Base-by-base conservation (phyloP, 495 filamentous ascomycete genomes). In the Hypoxylon lienhwacheense region DNA sequence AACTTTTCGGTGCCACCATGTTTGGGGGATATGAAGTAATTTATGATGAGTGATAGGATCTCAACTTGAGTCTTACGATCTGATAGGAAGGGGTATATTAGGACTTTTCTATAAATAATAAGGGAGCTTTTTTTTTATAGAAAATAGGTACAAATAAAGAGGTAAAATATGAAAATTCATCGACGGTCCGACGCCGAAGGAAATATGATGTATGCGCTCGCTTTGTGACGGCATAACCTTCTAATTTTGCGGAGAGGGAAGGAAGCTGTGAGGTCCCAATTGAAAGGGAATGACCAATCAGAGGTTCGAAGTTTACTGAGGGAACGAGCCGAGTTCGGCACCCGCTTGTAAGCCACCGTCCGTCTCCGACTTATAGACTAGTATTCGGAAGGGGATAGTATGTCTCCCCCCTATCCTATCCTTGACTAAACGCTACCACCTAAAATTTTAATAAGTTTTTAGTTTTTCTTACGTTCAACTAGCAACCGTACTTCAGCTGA, bases 271-370 rank as follows among this genome's bases (percentile, higher is more conserved):
- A 51, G 28, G 17, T 53, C 31, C 47, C 47, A 52, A 56, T 56
- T 45, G 52, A 55, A 56, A 24, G n/a, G 25, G 47, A 44, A 11
- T 7, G 28, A 17, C 58, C 58, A 61, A 61, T 61, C 7, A 39
- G 42, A 24, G 44, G 31, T 42, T 47, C n/a, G 15, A 32, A 22
- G 53, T 43, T 56, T 37, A 16, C 52, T 61, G 36, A 20, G 20
- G 44, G n/a, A n/a, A 31, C 37, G 12, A 61, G 58, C 58, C 58
- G 58, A 61, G 56, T 56, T 61, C 58, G 58, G 58, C 58, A 61
- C 53, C 35, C 52, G 40, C 47, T 52, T 35, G 45, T 61, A 12
- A 50, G 41, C 50, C 45, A 34, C 44, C 33, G 4, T 43, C 11
- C 26, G 5, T 7, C 31, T 20, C 28, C 5, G 24, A 46, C 32